Evolutionary conservation across 2,329 filamentous ascomycete species (phyloP).

Genomic region (Calonectria henricotiae): DNA sequence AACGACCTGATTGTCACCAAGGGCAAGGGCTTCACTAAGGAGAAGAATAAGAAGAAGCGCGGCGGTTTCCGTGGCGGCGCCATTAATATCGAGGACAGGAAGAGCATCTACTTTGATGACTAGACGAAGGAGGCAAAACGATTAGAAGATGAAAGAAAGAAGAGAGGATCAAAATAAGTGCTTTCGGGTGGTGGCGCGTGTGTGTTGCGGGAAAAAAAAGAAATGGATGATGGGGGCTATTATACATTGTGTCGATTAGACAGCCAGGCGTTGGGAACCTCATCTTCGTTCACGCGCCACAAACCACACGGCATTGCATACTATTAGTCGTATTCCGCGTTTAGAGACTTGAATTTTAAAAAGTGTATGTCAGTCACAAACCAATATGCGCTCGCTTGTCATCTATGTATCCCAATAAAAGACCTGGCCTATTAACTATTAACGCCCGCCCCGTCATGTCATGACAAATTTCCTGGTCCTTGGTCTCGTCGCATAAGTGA

Average conservation of each 20-base stretch:
- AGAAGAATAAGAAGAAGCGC: conserved; percentile 99
- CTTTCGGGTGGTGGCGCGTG: not conserved
- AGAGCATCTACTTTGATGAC: conserved; percentile 96
- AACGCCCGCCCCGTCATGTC: not conserved
- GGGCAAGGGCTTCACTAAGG: conserved; percentile 98
- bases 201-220: conserved; percentile 14
- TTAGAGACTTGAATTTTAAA: conserved; percentile 20
- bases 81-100: conserved; percentile 87
- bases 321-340: conserved; percentile 21
- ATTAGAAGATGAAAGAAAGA: not conserved
- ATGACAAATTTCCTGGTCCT: not conserved
- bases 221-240: conserved; percentile 1
- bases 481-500: not conserved
- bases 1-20: conserved; percentile 91
- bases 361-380: not conserved
- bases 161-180: not conserved
- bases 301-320: conserved; percentile 29
- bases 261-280: conserved; percentile 33
- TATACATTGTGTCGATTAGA: conserved; percentile 31
- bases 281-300: conserved; percentile 28
- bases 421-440: not conserved
- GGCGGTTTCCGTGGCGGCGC: conserved; percentile 91
- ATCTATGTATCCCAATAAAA: not conserved
- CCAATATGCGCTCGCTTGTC: not conserved
- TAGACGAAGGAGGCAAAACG: conserved; percentile 60